Base-by-base conservation (phyloP, 441 rosid genomes). In the Gossypium gossypioides region DNA sequence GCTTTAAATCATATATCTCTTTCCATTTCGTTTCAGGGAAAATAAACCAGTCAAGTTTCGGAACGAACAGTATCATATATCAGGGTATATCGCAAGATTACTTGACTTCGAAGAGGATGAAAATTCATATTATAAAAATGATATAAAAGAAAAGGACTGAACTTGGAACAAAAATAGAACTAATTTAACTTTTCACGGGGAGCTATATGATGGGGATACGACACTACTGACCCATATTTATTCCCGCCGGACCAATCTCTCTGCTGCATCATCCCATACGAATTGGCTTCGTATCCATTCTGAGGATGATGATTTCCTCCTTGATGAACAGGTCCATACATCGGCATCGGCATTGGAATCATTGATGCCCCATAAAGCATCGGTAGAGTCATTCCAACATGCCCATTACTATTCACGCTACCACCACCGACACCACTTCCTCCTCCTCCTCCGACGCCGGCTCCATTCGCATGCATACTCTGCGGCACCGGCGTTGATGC, bases 301-400 rank as follows among this genome's bases (percentile, higher is more conserved):
- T 59, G 80, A 50, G 76, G 80, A 48, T 48, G 79, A 22, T 80
- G 81, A 69, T 85, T 21, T n/a, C 72, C 85, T 77, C 77, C 79
- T 44, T 37, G 77, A 58, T 79, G 91, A 77, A 82, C 74, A 76
- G 78, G 89, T 48, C 91, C 92, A 72, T 83, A 91, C 12, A 91
- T 79, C 2, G 92, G 97, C 90, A 87, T 83, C 51, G 86, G 87
- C 87, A 87, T 81, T 34, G 86, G 87, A 89, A 92, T 86, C 90
- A 87, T 81, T 25, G 79, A 85, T 6, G 81, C 81, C 1, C 84
- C 84, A 7, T 85, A 86, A 13, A 81, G 83, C 40, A 80, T 74
- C 34, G 80, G 85, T 21, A 82, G 63, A 0, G 92, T 81, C 74
- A 81, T 77, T 40, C 82, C 86, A 15, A 80, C 29, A 1, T 80